These are phyloP conservation scores for Chionographis japonica DNA, from an alignment of 106 monocot species.

Conservation along the genomic window DNA sequence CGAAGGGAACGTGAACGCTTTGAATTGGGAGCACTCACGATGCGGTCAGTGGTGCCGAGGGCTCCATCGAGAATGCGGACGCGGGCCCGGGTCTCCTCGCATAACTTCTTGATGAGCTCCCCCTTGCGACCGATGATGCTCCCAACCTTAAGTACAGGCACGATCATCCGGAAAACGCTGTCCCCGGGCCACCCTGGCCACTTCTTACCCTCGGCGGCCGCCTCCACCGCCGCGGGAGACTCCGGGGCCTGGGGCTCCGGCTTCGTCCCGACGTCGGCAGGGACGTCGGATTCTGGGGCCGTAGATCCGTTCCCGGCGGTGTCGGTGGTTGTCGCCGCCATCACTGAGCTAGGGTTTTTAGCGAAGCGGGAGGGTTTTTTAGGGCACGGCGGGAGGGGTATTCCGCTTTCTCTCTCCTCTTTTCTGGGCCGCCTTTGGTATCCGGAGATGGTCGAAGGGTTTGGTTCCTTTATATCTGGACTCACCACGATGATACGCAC, in stretches of 20 bases:
- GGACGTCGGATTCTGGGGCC: no score
- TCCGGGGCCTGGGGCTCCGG: not conserved
- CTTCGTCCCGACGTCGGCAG: not conserved
- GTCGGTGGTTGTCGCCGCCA: no score
- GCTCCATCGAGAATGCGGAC: conserved; percentile 72
- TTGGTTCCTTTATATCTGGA: no score
- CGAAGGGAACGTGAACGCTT: no score
- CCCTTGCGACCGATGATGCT: conserved; percentile 87
- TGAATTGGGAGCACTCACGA: conserved; percentile 37
- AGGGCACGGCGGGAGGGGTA: no score
- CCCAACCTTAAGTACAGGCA: conserved; percentile 75
- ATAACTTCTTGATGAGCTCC: conserved; percentile 74
- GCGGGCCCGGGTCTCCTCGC: conserved; percentile 79
- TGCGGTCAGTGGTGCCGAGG: conserved; percentile 59
- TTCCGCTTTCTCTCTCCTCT: no score
- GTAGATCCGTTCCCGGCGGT: no score
- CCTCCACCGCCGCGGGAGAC: not conserved
- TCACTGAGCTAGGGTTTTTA: no score
- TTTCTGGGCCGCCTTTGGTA: no score
- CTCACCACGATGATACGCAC: no score
- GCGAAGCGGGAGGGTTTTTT: no score
- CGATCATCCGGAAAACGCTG: conserved; percentile 66
- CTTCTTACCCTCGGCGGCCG: conserved; percentile 31
- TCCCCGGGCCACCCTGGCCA: conserved; percentile 96
- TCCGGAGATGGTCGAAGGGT: no score